phyloP scores from a whole-genome alignment of 2,329 filamentous ascomycete genomes.

The Volutella citrinella region DNA sequence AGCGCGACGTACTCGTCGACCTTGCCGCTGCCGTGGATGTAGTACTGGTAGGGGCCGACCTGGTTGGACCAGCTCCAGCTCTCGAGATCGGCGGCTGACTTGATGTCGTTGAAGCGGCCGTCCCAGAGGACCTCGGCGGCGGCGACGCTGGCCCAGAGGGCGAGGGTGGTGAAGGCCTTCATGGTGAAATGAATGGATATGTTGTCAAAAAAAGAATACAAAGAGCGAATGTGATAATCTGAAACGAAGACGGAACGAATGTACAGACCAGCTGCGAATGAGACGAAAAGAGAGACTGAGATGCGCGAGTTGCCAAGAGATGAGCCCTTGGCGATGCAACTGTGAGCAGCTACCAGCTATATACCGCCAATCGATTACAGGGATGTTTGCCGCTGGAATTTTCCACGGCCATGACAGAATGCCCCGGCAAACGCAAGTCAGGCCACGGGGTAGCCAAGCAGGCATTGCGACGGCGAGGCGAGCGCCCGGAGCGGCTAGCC shows the following conservation, averaged over 20 bases:
- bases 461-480: too few relatives aligned
- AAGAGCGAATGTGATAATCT: constrained; percentile 1
- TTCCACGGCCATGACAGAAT: too few relatives aligned
- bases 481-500: too few relatives aligned
- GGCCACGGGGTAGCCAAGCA: constrained; percentile 3
- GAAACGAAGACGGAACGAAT: constrained; percentile 2
- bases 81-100: constrained; percentile 50
- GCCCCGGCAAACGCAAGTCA: not conserved
- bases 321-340: not conserved
- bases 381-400: too few relatives aligned
- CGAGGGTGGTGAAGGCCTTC: constrained; percentile 9
- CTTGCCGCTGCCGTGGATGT: constrained; percentile 52
- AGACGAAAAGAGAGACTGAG: constrained; percentile 2
- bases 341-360: not conserved
- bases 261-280: constrained; percentile 7
- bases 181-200: constrained; percentile 1
- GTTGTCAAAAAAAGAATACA: not conserved
- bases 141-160: constrained; percentile 6
- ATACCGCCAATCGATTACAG: too few relatives aligned
- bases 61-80: constrained; percentile 67
- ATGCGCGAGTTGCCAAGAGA: not conserved
- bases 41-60: constrained; percentile 62
- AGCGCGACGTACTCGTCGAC: constrained; percentile 61
- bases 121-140: constrained; percentile 52
- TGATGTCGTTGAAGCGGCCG: constrained; percentile 61